Base-by-base conservation (phyloP, 148 eudicot genomes). In the Rhododendron ferrugineum region DNA sequence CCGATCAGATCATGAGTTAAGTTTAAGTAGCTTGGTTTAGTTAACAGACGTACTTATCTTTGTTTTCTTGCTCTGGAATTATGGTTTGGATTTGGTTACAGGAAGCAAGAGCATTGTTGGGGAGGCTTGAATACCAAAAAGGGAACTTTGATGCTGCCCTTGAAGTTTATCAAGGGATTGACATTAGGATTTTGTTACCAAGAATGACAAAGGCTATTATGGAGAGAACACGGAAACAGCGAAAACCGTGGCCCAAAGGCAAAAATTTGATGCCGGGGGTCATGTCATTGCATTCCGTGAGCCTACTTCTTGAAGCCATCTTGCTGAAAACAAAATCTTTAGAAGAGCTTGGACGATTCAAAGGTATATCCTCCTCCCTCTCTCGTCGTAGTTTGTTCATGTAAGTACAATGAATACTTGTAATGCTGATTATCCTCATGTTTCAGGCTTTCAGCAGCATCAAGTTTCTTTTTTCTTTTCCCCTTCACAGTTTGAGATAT, bases 31-130 rank as follows among this genome's bases (percentile, higher is more conserved):
- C 75, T 70, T 70, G 18, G 15, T 26, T 66, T 26, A 3, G 30
- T 66, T 10, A 64, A n/a, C 72, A 64, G 72, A 26, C 13, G 1
- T 3, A 26, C 2, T 46, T 68, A 13, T 68, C 23, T 30, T 26
- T 23, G 5, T 26, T 44, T 64, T 70, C 3, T 15, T 46, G 56
- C 18, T 30, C 9, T 10, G 49, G 37, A 36, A n/a, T 66, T 37
- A 10, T 54, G 49, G 4, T 84, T 84, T 83, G 83, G 47, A 62
- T 83, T 58, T 82, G 64, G 42, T 81, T 87, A 42, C 87, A 95
- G 99, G 99, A 97, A 90, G 99, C 99, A 84, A 92, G 98, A 92
- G 99, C 98, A 50, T 91, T 97, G 89, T 85, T 97, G 82, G 99
- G 99, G 83, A 93, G 98, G 85, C 96, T 97, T 66, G 99, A 97